phyloP scores from a whole-genome alignment of 2,329 filamentous ascomycete species.

The Akanthomyces uredinophilus region DNA sequence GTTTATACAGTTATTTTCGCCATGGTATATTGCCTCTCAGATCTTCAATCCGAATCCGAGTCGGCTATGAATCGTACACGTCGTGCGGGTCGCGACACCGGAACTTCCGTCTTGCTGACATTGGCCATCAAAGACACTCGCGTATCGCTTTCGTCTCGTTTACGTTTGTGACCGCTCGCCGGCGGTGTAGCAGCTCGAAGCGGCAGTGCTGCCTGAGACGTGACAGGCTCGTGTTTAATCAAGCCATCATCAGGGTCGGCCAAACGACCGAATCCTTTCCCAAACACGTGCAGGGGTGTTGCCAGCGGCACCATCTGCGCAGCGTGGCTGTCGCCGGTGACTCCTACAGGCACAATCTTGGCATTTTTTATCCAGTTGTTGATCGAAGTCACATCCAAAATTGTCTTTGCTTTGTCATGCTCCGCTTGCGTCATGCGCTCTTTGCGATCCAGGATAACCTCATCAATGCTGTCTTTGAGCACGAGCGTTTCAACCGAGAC shows the following conservation, averaged over 20 bases:
- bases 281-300: slow-evolving; percentile 46
- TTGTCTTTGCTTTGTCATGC: slow-evolving; percentile 48
- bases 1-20: neutral
- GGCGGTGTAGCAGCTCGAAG: neutral
- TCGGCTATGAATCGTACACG: slow-evolving; percentile 10
- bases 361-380: slow-evolving; percentile 56
- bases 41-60: neutral
- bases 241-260: slow-evolving; percentile 44
- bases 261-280: slow-evolving; percentile 39
- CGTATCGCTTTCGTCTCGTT: neutral
- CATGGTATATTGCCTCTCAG: no score
- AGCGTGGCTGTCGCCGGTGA: slow-evolving; percentile 27
- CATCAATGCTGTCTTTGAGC: slow-evolving; percentile 73
- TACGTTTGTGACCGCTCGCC: neutral
- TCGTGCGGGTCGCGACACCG: neutral
- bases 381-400: slow-evolving; percentile 53
- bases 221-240: slow-evolving; percentile 24
- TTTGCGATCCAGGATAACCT: slow-evolving; percentile 71
- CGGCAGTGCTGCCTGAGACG: neutral
- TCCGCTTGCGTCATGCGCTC: slow-evolving; percentile 68
- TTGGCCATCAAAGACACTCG: neutral
- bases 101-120: neutral
- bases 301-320: slow-evolving; percentile 46
- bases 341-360: slow-evolving; percentile 35
- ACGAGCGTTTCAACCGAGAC: slow-evolving; percentile 86